Base-by-base conservation (phyloP, 768 basidiomycete genomes). In the Floccularia luteovirens region DNA sequence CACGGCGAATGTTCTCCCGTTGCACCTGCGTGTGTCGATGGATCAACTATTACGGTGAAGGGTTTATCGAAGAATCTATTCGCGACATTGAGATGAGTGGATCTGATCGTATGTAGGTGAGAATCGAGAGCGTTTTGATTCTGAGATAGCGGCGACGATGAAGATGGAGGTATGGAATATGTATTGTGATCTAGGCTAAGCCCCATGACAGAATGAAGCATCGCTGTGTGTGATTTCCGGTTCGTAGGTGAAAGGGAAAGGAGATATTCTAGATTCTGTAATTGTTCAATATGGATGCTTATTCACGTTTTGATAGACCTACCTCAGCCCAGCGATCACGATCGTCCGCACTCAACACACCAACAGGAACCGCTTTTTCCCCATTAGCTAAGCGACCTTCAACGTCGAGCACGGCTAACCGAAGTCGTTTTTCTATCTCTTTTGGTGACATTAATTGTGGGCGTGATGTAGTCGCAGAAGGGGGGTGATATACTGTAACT, bases 1-100 rank as follows among this genome's bases (percentile, higher is more conserved):
- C 82, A 82, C 0, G 88, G 82, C 0, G 89, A 86, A 56, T 94
- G 92, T 61, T 97, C 93, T 3, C 93, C 93, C 51, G 79, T 77
- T 30, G 86, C 84, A 27, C 90, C 88, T 4, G 89, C 87, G 25
- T 88, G 79, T 2, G 82, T 81, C 39, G 83, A 86, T 1, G 82
- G 75, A 56, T 98, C 93, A 25, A 97, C 80, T 35, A 89, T 74
- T 39, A 96, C 62, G 3, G 81, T 82, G 27, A 85, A 74, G 2
- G 82, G 71, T 60, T 96, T 98, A 65, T 98, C 93, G 57, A 80
- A 88, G 75, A 90, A 96, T 24, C 94, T 70, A 51, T 96, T 96
- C 31, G 73, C 66, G 4, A 79, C 74, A 43, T 75, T 78, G 42
- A 69, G 62, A 2, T 60, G 51, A 1, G 81, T 80, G 0, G 77